Evolutionary conservation across 192 early-diverging fungal genomes (phyloP).

Genomic region (Dissophora ornata): DNA sequence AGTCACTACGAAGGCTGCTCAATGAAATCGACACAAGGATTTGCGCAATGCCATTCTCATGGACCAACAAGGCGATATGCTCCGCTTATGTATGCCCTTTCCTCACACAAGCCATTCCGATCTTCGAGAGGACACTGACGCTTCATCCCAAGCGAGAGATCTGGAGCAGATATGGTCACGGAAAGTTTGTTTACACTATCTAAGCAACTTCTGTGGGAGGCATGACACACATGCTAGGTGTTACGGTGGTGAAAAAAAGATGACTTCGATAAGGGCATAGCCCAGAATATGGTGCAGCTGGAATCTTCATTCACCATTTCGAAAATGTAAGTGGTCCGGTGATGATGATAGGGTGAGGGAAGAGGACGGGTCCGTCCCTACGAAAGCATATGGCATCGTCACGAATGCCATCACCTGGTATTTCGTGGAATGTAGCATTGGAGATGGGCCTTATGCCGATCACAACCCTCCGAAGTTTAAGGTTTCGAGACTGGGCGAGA

Average conservation of each 20-base stretch:
- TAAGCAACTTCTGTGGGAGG: slow-evolving; percentile 7
- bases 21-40: slow-evolving; percentile 18
- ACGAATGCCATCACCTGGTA: slow-evolving; percentile 33
- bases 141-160: slow-evolving; percentile 26
- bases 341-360: slow-evolving; percentile 28
- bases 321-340: slow-evolving; percentile 13
- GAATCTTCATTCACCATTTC: slow-evolving; percentile 33
- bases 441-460: too few relatives aligned
- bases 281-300: slow-evolving; percentile 42
- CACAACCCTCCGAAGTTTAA: slow-evolving; percentile 21
- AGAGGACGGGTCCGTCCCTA: slow-evolving; percentile 17
- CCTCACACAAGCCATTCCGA: slow-evolving; percentile 21
- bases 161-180: slow-evolving; percentile 26
- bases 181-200: slow-evolving; percentile 24
- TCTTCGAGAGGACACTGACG: slow-evolving; percentile 28
- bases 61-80: slow-evolving; percentile 12
- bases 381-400: slow-evolving; percentile 51
- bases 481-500: slow-evolving; percentile 9
- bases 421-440: slow-evolving; percentile 48
- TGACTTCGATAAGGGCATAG: slow-evolving; percentile 35
- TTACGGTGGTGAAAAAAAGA: slow-evolving; percentile 39
- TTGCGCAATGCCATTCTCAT: background rate
- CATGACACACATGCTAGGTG: slow-evolving; percentile 22
- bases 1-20: slow-evolving; percentile 12
- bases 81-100: slow-evolving; percentile 26